Evolutionary conservation across 257 asterid species (phyloP), one percentile per base, ranked within the genome.

Genomic region (Jaltomata sinuosa): DNA sequence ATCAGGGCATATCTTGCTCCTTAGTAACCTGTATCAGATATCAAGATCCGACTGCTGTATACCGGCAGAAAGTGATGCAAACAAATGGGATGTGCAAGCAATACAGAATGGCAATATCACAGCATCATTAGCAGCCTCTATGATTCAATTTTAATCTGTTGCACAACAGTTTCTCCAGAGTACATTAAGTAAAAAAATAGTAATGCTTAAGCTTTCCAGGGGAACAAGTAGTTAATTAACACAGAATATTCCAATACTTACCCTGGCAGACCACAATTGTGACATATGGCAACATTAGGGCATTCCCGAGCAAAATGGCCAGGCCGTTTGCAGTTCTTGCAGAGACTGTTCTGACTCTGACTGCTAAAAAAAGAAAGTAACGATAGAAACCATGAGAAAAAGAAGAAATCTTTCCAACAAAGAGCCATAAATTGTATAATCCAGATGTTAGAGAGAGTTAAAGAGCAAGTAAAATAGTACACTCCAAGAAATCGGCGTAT

Each of bases 251-350:
- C 11, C 40, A 77, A 2, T 69, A 89, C 94, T 88, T 86, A 96
- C 99, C 99, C 99, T 83, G 99, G 99, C 89, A 96, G 99, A 80
- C 98, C 97, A 87, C 98, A 96, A 74, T 96, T 96, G 95, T 96
- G 98, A 62, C 99, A 96, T 83, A 96, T 90, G 87, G 98, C 98
- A 74, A 92, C 98, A 87, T 91, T 94, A 84, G 99, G 93, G 92
- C 99, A 94, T 81, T 94, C 99, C 89, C 99, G 91, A 21, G 99
- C 99, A 90, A 89, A 96, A 88, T 96, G 99, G 83, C 99, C 99
- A 71, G 98, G 98, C 88, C 97, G 89, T 85, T 92, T 96, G 92
- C 99, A 96, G 89, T 96, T 96, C 88, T 96, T 96, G 94, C 99
- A 96, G 90, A 96, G 88, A 83, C 88, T 84, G 88, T 79, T 93